A percentile compares a stretch with the other conserved stretches of the same genome.
Conservation (phyloP, 257 asterid species). For the Mitragyna speciosa region DNA sequence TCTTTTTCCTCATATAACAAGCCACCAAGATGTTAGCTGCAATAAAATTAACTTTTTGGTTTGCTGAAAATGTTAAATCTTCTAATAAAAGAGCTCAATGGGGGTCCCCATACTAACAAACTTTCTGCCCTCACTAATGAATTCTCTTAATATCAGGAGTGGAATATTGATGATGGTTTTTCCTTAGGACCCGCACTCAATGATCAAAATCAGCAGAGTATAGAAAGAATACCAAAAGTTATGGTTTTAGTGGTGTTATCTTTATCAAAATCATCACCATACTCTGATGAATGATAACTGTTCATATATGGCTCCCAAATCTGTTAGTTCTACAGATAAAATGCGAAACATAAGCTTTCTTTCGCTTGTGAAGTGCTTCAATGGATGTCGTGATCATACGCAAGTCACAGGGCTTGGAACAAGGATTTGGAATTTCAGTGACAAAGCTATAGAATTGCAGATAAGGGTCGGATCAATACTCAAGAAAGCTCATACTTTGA, state of each 20-base stretch:
- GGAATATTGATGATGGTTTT: conserved; percentile 1
- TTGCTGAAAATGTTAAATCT: conserved; percentile 8
- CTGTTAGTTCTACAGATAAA: not conserved
- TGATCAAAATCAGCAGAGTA: not conserved
- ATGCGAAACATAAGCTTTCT: conserved; percentile 39
- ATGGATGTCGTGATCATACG: conserved; percentile 60
- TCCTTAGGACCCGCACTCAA: not conserved
- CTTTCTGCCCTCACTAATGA: conserved; percentile 13
- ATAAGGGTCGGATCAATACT: conserved; percentile 73
- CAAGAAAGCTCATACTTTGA: conserved; percentile 67
- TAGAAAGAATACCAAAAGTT: conserved; percentile 4
- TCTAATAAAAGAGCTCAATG: not conserved
- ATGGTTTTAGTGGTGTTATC: not conserved
- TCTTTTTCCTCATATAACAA: not conserved
- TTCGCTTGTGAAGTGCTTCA: conserved; percentile 59
- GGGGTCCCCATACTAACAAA: not conserved
- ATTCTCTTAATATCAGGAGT: conserved; percentile 1
- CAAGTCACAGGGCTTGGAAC: conserved; percentile 67
- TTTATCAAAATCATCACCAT: not conserved
- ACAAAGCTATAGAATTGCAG: conserved; percentile 64
- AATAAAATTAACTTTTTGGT: not conserved
- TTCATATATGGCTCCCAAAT: not conserved
- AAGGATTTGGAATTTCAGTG: conserved; percentile 73
- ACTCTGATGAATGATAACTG: not conserved
- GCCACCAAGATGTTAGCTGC: not conserved